phyloP scores from a whole-genome alignment of 257 asterid genomes.

The Fraxinus quadrangulata region DNA sequence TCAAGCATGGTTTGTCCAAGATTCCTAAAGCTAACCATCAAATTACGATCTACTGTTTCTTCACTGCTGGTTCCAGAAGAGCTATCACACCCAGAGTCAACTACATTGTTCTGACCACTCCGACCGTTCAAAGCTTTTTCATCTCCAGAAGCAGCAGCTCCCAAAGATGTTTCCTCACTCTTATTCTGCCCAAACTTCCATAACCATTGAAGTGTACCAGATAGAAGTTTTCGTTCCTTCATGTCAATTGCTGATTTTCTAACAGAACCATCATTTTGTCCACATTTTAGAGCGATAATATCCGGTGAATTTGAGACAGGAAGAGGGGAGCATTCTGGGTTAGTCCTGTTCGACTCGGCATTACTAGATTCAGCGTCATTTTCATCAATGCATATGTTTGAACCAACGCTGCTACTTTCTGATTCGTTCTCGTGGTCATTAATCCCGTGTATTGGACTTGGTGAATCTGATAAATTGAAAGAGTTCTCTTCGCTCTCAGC shows the following conservation, averaged over 20 bases:
- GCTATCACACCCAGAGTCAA: neutral
- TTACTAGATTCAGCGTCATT: constrained; percentile 32
- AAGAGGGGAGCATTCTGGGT: constrained; percentile 38
- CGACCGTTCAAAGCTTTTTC: constrained; percentile 22
- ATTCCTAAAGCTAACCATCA: constrained; percentile 36
- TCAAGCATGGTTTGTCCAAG: constrained; percentile 55
- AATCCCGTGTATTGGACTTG: constrained; percentile 43
- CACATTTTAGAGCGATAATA: constrained; percentile 32
- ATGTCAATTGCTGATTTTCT: constrained; percentile 18
- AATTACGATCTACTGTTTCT: constrained; percentile 44
- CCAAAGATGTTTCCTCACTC: constrained; percentile 37
- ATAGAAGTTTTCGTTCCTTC: constrained; percentile 42
- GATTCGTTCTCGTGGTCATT: constrained; percentile 43
- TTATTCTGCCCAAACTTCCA: constrained; percentile 49
- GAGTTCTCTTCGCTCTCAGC: constrained; percentile 50
- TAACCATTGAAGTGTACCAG: constrained; percentile 44
- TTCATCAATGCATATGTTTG: constrained; percentile 51
- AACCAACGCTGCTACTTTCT: constrained; percentile 65
- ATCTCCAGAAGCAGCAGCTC: constrained; percentile 29
- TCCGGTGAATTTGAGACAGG: constrained; percentile 43
- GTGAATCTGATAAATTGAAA: constrained; percentile 47
- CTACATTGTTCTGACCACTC: constrained; percentile 18
- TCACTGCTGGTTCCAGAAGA: constrained; percentile 24
- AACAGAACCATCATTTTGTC: constrained; percentile 36
- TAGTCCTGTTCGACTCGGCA: constrained; percentile 23